Conservation (phyloP, 2,329 filamentous ascomycete species). For the Colletotrichum plurivorum region DNA sequence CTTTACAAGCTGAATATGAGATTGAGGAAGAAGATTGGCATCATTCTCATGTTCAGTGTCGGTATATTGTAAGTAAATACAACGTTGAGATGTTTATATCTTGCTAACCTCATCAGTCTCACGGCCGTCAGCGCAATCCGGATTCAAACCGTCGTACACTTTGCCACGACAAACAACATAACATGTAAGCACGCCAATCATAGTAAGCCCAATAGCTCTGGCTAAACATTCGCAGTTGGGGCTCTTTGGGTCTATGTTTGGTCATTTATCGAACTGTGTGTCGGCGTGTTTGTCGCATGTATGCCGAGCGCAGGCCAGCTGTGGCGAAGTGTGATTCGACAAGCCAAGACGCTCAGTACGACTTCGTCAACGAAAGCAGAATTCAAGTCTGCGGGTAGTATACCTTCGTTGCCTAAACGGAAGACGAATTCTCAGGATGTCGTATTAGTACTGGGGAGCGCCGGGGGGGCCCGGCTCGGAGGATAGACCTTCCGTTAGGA, state of each 20-base stretch:
- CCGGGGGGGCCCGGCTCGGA: too few species aligned
- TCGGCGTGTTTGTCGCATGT: slow-evolving; percentile 10
- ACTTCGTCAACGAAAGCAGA: too few species aligned
- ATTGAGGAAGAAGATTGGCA: slow-evolving; percentile 48
- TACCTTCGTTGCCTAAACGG: too few species aligned
- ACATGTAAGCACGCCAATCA: neutral
- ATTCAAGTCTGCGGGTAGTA: too few species aligned
- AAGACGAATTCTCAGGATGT: too few species aligned
- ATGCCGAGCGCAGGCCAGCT: slow-evolving; percentile 21
- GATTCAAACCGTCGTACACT: neutral
- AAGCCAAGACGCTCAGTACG: too few species aligned
- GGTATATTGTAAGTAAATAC: slow-evolving; percentile 27
- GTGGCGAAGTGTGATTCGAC: neutral
- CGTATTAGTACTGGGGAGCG: too few species aligned
- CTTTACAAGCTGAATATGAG: slow-evolving; percentile 49
- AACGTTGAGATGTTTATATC: neutral
- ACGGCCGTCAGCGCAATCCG: slow-evolving; percentile 7
- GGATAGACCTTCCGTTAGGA: too few species aligned
- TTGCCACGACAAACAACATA: slow-evolving; percentile 2
- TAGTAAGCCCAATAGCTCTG: too few species aligned
- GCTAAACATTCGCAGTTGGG: neutral
- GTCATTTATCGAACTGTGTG: slow-evolving; percentile 1
- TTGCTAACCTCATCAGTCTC: slow-evolving; percentile 4
- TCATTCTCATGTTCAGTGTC: slow-evolving; percentile 49
- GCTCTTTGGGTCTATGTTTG: slow-evolving; percentile 10